Percentiles rank a stretch among this genome's conserved stretches.
Evolutionary conservation across 192 early-diverging fungal species (phyloP).

Genomic region (Irineochytrium annulatum): DNA sequence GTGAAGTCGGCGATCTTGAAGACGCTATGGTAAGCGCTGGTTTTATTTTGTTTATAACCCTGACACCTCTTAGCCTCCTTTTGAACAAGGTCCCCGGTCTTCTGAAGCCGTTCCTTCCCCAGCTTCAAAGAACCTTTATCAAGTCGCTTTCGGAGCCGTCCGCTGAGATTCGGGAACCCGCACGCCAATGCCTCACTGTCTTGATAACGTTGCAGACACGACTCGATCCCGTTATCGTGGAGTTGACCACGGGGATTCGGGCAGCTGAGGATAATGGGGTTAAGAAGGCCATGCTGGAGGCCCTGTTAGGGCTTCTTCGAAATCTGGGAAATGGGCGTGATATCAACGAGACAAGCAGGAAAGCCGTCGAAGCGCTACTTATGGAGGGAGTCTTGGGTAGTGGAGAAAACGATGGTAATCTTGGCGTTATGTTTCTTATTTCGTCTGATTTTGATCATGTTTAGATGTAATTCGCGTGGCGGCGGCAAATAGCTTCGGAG

Average conservation of each 20-base stretch:
- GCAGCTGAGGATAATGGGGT: constrained; percentile 57
- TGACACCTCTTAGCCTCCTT: constrained; percentile 47
- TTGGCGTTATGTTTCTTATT: constrained; percentile 2
- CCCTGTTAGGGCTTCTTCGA: constrained; percentile 65
- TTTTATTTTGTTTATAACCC: constrained; percentile 18
- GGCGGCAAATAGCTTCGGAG: constrained; percentile 59
- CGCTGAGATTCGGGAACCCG: constrained; percentile 72
- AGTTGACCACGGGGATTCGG: constrained; percentile 66
- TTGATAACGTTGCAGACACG: constrained; percentile 70
- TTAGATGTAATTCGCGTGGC: constrained; percentile 50
- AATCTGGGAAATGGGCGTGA: constrained; percentile 46
- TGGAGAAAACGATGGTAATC: constrained; percentile 39
- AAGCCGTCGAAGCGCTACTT: constrained; percentile 55
- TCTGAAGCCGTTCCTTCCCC: constrained; percentile 95
- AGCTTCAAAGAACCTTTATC: constrained; percentile 95
- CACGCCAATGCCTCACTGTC: constrained; percentile 69
- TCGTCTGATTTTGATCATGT: not conserved
- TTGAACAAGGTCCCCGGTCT: constrained; percentile 80
- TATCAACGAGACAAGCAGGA: constrained; percentile 58
- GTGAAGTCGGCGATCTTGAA: constrained; percentile 93
- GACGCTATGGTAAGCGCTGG: constrained; percentile 60
- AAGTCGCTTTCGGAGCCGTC: constrained; percentile 78
- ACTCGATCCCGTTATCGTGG: constrained; percentile 74
- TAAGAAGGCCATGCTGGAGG: constrained; percentile 67
- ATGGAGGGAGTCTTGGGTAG: constrained; percentile 51